These are phyloP conservation scores for Salix udensis DNA, from an alignment of 345 rosid species.

Conservation along the genomic window DNA sequence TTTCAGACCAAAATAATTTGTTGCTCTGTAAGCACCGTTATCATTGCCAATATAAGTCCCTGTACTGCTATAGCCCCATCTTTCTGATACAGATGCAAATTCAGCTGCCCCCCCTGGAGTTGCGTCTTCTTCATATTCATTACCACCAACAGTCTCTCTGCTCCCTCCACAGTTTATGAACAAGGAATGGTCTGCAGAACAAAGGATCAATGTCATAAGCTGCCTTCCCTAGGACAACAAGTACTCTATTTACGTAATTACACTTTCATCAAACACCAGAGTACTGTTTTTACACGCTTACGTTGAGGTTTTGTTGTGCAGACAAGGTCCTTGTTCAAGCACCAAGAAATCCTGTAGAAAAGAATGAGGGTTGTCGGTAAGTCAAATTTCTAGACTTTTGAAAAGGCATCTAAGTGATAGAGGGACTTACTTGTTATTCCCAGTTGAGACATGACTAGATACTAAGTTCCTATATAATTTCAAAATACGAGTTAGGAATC, in stretches of 20 bases:
- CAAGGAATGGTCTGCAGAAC: slow-evolving; percentile 53
- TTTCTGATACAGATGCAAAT: slow-evolving; percentile 27
- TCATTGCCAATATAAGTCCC: slow-evolving; percentile 42
- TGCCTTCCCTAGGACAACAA: neutral
- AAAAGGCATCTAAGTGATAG: neutral
- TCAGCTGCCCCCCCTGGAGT: slow-evolving; percentile 30
- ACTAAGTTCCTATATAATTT: slow-evolving; percentile 54
- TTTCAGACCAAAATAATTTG: slow-evolving; percentile 30
- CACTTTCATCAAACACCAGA: neutral
- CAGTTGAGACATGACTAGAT: slow-evolving; percentile 44
- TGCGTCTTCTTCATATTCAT: slow-evolving; percentile 50
- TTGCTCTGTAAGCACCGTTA: neutral
- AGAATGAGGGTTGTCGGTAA: neutral
- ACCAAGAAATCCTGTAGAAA: slow-evolving; percentile 32
- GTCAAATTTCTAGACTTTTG: neutral
- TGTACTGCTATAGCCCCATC: slow-evolving; percentile 78
- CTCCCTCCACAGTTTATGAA: slow-evolving; percentile 80
- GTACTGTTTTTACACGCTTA: slow-evolving; percentile 28
- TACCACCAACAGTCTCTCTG: slow-evolving; percentile 5
- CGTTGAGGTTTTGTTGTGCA: slow-evolving; percentile 42
- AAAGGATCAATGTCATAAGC: neutral
- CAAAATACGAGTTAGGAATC: slow-evolving; percentile 4
- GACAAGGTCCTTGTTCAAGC: slow-evolving; percentile 64
- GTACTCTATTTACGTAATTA: neutral
- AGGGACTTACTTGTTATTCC: slow-evolving; percentile 54